Conservation (phyloP, 345 rosid species). For the Citrus trifoliata region DNA sequence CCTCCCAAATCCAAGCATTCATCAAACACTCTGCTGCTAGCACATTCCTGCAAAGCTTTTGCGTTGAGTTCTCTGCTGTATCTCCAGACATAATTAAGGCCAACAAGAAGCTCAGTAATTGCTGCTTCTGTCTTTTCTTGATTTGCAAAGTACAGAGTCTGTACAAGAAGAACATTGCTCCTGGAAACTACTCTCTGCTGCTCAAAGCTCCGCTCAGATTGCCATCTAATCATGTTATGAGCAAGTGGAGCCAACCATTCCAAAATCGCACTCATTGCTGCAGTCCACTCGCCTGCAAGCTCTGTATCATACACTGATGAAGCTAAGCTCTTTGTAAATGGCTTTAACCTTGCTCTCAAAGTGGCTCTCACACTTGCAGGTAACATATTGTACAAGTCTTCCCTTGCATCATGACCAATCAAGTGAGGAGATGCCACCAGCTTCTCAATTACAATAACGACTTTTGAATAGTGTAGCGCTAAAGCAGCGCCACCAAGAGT, state of each 20-base stretch:
- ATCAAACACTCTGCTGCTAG: conserved; percentile 53
- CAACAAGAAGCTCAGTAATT: conserved; percentile 94
- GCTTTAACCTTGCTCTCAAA: conserved; percentile 69
- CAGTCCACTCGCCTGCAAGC: conserved; percentile 83
- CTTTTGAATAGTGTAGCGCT: conserved; percentile 91
- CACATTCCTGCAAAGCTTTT: conserved; percentile 64
- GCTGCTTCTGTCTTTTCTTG: conserved; percentile 90
- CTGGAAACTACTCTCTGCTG: conserved; percentile 80
- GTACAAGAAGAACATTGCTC: conserved; percentile 80
- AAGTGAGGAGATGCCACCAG: conserved; percentile 89
- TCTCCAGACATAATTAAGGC: conserved; percentile 91
- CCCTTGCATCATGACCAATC: conserved; percentile 92
- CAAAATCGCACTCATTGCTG: conserved; percentile 65
- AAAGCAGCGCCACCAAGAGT: conserved; percentile 90
- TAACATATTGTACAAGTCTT: conserved; percentile 92
- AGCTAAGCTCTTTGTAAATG: conserved; percentile 59
- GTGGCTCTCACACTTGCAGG: conserved; percentile 73
- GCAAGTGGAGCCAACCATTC: conserved; percentile 98
- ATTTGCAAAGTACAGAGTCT: conserved; percentile 91
- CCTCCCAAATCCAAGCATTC: conserved; percentile 54
- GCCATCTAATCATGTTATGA: conserved; percentile 97
- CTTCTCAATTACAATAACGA: conserved; percentile 82
- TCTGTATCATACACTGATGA: conserved; percentile 54
- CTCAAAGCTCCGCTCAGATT: conserved; percentile 87
- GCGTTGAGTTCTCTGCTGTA: conserved; percentile 70